Evolutionary conservation across 2,329 filamentous ascomycete species (phyloP).

Genomic region (Lasiodiplodia theobromae): DNA sequence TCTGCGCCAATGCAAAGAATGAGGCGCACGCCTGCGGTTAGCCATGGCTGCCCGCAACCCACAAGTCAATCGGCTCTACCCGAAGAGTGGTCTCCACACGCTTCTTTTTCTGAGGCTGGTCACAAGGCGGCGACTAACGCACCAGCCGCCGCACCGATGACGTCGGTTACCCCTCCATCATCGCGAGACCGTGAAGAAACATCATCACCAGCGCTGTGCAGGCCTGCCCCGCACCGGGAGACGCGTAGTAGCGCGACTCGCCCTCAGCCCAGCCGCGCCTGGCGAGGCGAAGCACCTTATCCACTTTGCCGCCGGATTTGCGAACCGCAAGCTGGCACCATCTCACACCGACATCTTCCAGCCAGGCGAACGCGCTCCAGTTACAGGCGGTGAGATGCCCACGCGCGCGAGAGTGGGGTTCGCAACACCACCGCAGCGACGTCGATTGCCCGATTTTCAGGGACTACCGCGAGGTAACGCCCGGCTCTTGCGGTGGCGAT

Average conservation of each 20-base stretch:
- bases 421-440: slow-evolving; percentile 10
- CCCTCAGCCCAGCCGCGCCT: slow-evolving; percentile 16
- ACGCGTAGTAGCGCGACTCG: slow-evolving; percentile 20
- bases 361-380: slow-evolving; percentile 17
- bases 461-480: slow-evolving; percentile 9
- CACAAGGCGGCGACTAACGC: slow-evolving; percentile 18
- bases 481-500: slow-evolving; percentile 19
- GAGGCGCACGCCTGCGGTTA: slow-evolving; percentile 19
- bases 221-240: slow-evolving; percentile 21
- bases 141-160: slow-evolving; percentile 22
- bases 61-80: slow-evolving; percentile 29
- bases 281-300: slow-evolving; percentile 18
- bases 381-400: slow-evolving; percentile 19
- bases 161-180: slow-evolving; percentile 22
- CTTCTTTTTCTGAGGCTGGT: slow-evolving; percentile 24
- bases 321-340: slow-evolving; percentile 22
- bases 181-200: slow-evolving; percentile 24
- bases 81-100: slow-evolving; percentile 26
- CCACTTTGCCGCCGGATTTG: slow-evolving; percentile 21
- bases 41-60: not conserved
- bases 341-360: slow-evolving; percentile 26
- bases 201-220: slow-evolving; percentile 13
- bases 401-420: slow-evolving; percentile 17
- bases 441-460: slow-evolving; percentile 26
- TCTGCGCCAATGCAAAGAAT: slow-evolving; percentile 21